Percentiles rank a stretch among this genome's conserved stretches.
Conservation (phyloP, 352 stramenopile genomes). For the Phytophthora pistaciae region DNA sequence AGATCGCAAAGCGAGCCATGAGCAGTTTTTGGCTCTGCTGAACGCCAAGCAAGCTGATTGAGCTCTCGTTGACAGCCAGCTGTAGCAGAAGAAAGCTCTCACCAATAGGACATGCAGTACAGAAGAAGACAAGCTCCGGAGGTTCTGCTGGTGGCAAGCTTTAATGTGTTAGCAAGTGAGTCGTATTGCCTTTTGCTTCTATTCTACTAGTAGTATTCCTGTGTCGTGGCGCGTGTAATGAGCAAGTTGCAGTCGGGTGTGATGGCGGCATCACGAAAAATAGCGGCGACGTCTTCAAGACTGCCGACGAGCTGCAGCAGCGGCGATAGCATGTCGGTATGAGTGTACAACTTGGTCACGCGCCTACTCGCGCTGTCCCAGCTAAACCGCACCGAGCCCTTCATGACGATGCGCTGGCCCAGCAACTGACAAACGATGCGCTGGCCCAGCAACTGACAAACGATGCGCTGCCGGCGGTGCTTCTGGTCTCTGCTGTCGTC, state of each 20-base stretch:
- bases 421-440: not conserved
- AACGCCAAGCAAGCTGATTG: not conserved
- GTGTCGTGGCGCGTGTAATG: not conserved
- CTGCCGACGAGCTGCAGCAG: not conserved
- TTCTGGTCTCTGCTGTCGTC: not conserved
- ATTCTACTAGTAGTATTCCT: too few relatives aligned
- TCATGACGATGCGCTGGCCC: not conserved
- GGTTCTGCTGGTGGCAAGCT: too few relatives aligned
- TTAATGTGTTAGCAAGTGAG: too few relatives aligned
- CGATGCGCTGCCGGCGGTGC: not conserved
- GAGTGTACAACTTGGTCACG: not conserved
- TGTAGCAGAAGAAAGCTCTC: too few relatives aligned
- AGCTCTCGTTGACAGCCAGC: too few relatives aligned
- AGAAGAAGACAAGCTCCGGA: too few relatives aligned
- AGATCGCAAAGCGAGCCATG: not conserved
- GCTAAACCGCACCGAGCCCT: not conserved
- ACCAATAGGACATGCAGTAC: too few relatives aligned
- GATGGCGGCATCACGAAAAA: not conserved
- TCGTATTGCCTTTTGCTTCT: too few relatives aligned
- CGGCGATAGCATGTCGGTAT: not conserved
- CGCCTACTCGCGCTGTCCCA: not conserved
- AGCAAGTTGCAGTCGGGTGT: constrained; percentile 1
- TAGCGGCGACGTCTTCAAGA: not conserved
- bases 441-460: not conserved
- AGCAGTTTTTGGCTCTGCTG: not conserved